phyloP scores from a whole-genome alignment of 495 filamentous ascomycete genomes.

The Penicillium paxilli region DNA sequence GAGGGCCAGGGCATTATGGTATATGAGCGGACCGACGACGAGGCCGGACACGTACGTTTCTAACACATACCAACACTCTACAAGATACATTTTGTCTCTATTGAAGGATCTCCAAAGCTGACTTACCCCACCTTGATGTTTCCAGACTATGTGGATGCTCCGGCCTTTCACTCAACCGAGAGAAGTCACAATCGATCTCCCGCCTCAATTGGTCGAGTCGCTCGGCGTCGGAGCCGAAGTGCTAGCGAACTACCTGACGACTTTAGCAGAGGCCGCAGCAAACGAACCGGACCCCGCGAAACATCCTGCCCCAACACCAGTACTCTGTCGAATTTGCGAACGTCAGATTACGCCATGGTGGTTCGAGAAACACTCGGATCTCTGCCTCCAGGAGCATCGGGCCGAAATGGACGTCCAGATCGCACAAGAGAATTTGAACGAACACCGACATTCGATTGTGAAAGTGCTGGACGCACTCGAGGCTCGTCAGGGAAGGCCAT shows the following conservation, averaged over 20 bases:
- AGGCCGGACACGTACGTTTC: slow-evolving; percentile 85
- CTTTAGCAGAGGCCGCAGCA: slow-evolving; percentile 79
- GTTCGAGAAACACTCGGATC: slow-evolving; percentile 98
- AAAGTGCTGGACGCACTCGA: slow-evolving; percentile 92
- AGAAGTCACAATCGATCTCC: slow-evolving; percentile 94
- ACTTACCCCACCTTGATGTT: slow-evolving; percentile 20
- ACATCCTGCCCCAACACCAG: slow-evolving; percentile 82
- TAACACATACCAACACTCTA: background rate
- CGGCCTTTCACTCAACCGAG: slow-evolving; percentile 85
- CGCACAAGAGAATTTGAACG: slow-evolving; percentile 87
- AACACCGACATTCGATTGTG: slow-evolving; percentile 94
- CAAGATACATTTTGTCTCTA: background rate
- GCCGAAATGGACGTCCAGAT: slow-evolving; percentile 98
- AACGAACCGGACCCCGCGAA: slow-evolving; percentile 85
- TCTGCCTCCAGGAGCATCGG: slow-evolving; percentile 92
- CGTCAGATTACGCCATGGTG: slow-evolving; percentile 98
- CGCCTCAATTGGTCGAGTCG: slow-evolving; percentile 86
- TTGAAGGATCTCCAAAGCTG: background rate
- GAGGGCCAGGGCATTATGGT: slow-evolving; percentile 98
- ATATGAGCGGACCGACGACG: slow-evolving; percentile 81
- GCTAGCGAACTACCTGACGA: slow-evolving; percentile 88
- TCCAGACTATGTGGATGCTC: slow-evolving; percentile 99
- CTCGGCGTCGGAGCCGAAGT: slow-evolving; percentile 93
- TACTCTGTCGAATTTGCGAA: slow-evolving; percentile 96
- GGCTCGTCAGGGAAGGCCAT: slow-evolving; percentile 67